Evolutionary conservation across 257 asterid genomes (phyloP).

Genomic region (Penstemon barbatus): DNA sequence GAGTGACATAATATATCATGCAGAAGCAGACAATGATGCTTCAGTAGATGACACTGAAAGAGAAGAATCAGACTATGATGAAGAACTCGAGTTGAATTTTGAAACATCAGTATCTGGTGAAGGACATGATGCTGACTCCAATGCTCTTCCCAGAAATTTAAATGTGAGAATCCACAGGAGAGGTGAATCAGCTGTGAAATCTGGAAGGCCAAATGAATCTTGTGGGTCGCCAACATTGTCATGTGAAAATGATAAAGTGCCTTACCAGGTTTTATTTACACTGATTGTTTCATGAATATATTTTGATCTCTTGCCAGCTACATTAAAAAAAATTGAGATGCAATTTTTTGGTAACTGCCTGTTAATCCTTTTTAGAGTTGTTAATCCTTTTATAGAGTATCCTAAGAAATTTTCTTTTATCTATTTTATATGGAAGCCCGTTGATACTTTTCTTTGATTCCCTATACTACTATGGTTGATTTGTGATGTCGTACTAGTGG

Average conservation of each 20-base stretch:
- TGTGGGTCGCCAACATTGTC: slow-evolving; percentile 41
- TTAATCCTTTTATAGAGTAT: neutral
- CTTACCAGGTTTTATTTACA: slow-evolving; percentile 58
- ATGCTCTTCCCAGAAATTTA: slow-evolving; percentile 64
- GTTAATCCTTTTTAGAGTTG: too few relatives aligned
- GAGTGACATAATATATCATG: slow-evolving; percentile 78
- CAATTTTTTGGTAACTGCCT: too few relatives aligned
- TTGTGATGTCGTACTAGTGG: slow-evolving; percentile 1
- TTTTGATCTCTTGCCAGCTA: slow-evolving; percentile 3
- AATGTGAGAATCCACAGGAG: slow-evolving; percentile 66
- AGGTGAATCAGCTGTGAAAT: slow-evolving; percentile 52
- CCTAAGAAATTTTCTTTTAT: neutral
- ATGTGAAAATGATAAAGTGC: slow-evolving; percentile 49
- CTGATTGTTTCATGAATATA: slow-evolving; percentile 9
- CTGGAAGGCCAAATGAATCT: slow-evolving; percentile 52
- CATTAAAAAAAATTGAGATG: too few relatives aligned
- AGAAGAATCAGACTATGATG: slow-evolving; percentile 90
- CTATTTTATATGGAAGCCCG: slow-evolving; percentile 10
- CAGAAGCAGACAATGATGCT: slow-evolving; percentile 71
- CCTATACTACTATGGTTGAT: neutral
- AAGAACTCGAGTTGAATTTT: slow-evolving; percentile 77
- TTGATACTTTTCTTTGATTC: slow-evolving; percentile 14
- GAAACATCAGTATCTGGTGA: slow-evolving; percentile 69
- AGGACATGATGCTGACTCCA: slow-evolving; percentile 52
- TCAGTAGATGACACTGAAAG: slow-evolving; percentile 65